Evolutionary conservation across 306 rosid genomes (phyloP).

Genomic region (Cucurbita maxima): DNA sequence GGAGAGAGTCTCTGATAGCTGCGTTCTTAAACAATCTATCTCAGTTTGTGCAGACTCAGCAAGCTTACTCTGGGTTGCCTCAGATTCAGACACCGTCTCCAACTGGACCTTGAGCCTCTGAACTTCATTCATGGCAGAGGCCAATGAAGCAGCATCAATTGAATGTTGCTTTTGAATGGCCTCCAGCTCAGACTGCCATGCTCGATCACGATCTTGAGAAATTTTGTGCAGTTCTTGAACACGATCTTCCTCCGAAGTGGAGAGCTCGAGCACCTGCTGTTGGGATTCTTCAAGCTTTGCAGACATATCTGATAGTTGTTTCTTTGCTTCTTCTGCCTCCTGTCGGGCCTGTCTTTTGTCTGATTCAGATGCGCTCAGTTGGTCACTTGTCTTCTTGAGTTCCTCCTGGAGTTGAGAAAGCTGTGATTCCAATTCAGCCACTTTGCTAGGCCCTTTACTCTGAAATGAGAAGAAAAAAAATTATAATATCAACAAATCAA

Average conservation of each 20-base stretch:
- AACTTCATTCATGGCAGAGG: constrained; percentile 66
- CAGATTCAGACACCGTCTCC: constrained; percentile 43
- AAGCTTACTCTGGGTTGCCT: constrained; percentile 33
- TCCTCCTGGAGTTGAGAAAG: constrained; percentile 62
- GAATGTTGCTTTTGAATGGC: constrained; percentile 78
- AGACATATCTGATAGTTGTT: constrained; percentile 33
- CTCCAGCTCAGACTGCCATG: constrained; percentile 86
- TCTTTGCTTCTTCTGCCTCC: constrained; percentile 69
- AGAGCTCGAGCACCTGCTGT: constrained; percentile 49
- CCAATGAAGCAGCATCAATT: constrained; percentile 67
- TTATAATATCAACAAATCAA: background rate
- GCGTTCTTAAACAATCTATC: constrained; percentile 41
- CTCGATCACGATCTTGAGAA: constrained; percentile 82
- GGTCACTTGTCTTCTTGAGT: constrained; percentile 54
- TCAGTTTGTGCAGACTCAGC: constrained; percentile 46
- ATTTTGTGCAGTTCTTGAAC: constrained; percentile 54
- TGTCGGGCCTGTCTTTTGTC: constrained; percentile 42
- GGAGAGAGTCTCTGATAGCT: constrained; percentile 46
- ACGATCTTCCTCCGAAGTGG: constrained; percentile 64
- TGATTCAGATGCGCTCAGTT: constrained; percentile 46
- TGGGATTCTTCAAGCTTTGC: constrained; percentile 59
- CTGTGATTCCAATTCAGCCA: constrained; percentile 52
- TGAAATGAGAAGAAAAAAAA: constrained; percentile 12
- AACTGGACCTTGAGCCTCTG: constrained; percentile 75
- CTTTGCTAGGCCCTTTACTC: constrained; percentile 46